Percentiles rank a stretch among this genome's conserved stretches.
These are phyloP conservation scores for Fusarium begoniae DNA, from an alignment of 2,329 filamentous ascomycete genomes.

Conservation along the genomic window DNA sequence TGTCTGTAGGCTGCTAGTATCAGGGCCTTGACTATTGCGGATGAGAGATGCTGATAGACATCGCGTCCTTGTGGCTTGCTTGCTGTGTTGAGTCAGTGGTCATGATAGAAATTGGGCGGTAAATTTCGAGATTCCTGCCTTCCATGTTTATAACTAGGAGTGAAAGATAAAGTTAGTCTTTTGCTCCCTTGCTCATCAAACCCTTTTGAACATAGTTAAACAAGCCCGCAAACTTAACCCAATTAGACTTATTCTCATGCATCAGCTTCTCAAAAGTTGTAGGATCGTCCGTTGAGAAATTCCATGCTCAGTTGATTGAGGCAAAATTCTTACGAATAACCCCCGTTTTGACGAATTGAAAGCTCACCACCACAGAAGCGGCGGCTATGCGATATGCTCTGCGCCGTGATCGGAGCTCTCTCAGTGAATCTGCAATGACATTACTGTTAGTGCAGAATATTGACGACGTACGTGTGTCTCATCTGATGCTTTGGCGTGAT, in stretches of 20 bases:
- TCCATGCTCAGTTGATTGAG: background rate
- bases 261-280: background rate
- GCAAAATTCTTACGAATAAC: background rate
- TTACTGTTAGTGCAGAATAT: background rate
- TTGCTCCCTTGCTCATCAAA: background rate
- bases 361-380: background rate
- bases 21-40: background rate
- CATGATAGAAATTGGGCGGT: background rate
- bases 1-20: background rate
- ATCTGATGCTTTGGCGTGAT: background rate
- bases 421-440: background rate
- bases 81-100: background rate
- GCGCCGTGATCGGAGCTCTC: background rate
- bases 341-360: background rate
- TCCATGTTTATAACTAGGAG: background rate
- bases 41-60: background rate
- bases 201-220: background rate
- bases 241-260: slow-evolving; percentile 9
- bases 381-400: no score
- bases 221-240: background rate
- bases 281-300: background rate
- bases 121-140: background rate
- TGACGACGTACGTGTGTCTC: background rate
- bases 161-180: background rate
- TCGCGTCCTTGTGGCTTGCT: background rate